These are phyloP conservation scores for Leccinum olivaceopallidum DNA, from an alignment of 768 basidiomycete species.

Conservation along the genomic window DNA sequence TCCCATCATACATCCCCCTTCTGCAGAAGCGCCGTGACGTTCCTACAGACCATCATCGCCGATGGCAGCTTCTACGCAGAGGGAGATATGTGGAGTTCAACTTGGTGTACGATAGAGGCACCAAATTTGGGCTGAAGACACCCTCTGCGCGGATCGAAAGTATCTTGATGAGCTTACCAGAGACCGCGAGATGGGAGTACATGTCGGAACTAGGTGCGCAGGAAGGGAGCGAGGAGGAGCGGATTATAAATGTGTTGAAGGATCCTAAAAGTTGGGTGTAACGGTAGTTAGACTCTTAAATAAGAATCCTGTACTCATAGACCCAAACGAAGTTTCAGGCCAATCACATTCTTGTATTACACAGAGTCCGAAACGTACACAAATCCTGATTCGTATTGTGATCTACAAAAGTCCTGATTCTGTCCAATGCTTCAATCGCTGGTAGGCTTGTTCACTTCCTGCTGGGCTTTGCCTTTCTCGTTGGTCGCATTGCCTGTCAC, in stretches of 20 bases:
- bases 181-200: slow-evolving; percentile 90
- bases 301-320: too few species aligned
- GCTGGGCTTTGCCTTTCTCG: slow-evolving; percentile 56
- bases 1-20: slow-evolving; percentile 91
- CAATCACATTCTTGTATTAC: background rate
- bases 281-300: background rate
- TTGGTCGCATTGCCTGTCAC: slow-evolving; percentile 49
- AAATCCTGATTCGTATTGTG: background rate
- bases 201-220: slow-evolving; percentile 71
- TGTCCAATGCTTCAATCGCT: background rate
- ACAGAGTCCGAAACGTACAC: background rate
- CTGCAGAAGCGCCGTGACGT: slow-evolving; percentile 60
- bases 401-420: background rate
- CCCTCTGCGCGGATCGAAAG: slow-evolving; percentile 88
- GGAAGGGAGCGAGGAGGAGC: slow-evolving; percentile 64
- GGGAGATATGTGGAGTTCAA: slow-evolving; percentile 98
- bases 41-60: slow-evolving; percentile 63
- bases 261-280: slow-evolving; percentile 65
- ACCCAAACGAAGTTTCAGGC: background rate
- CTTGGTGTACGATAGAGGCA: slow-evolving; percentile 82
- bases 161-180: slow-evolving; percentile 87
- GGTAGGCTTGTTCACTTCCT: slow-evolving; percentile 48
- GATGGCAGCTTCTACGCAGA: slow-evolving; percentile 92
- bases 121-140: slow-evolving; percentile 82
- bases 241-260: slow-evolving; percentile 59